Evolutionary conservation across 1,139 yeast genomes (phyloP), one percentile per base, ranked within the genome.

Genomic region (Sugiyamaella castrensis): DNA sequence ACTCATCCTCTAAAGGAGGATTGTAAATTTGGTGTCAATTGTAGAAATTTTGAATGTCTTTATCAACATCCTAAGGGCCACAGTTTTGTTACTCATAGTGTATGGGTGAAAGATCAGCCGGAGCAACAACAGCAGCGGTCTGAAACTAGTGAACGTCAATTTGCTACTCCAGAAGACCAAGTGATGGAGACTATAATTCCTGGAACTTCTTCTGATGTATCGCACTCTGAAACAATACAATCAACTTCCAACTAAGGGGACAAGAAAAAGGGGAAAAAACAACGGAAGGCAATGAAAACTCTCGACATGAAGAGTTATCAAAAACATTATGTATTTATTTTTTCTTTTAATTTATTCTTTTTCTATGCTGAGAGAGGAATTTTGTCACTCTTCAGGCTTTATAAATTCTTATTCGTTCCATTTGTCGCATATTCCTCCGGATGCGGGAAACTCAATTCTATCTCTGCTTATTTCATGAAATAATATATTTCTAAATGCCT

Each of bases 111-210:
- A 27, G 45, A 40, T n/a, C 77, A 92, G 60, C 72, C 68, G 27
- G 54, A 51, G 32, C 24, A 19, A 19, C 24, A 19, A 5, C 45
- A 41, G 38, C 39, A 53, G 42, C 43, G 49, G 27, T 55, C 60
- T 33, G 53, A 51, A 8, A 77, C 85, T 8, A 73, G 76, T 59
- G 76, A 79, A 59, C 75, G 94, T 57, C 74, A 78, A 40, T 87
- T 84, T 74, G 94, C 95, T 1, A 85, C 84, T 50, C 81, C 87
- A 5, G 94, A 85, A 32, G 85, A 81, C 56, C 82, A 82, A 65
- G 82, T 82, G 10, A 77, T 84, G 77, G 92, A 85, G 63, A 83
- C 79, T 52, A 87, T 49, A 57, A 40, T 49, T 30, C 54, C 67
- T 13, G 80, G 77, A 58, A 70, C 69, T 55, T 66, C 57, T 46